phyloP scores from a whole-genome alignment of 768 basidiomycete genomes.

The Fomitopsis pulvina region DNA sequence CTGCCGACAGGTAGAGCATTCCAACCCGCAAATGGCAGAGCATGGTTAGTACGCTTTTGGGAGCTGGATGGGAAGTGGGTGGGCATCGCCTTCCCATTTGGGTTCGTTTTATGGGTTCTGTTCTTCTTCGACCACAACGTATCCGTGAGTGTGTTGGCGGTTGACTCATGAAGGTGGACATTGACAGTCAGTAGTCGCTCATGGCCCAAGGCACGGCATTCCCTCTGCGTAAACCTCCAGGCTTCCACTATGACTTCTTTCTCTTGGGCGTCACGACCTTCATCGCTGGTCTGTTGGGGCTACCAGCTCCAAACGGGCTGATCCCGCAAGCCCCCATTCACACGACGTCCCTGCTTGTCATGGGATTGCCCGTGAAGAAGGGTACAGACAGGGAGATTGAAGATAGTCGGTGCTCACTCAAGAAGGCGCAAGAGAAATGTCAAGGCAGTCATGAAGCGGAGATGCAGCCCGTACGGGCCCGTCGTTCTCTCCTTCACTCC shows the following conservation, averaged over 20 bases:
- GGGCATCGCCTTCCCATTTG: conserved; percentile 84
- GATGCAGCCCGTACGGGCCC: conserved; percentile 1
- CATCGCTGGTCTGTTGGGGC: conserved; percentile 76
- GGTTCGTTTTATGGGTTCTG: conserved; percentile 79
- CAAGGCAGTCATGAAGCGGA: not conserved
- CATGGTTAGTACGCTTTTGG: conserved; percentile 90
- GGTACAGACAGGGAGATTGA: conserved; percentile 32
- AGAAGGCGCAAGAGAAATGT: conserved; percentile 5
- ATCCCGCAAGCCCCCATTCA: conserved; percentile 93
- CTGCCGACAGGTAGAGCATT: conserved; percentile 68
- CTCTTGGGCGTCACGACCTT: conserved; percentile 87
- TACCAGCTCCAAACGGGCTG: conserved; percentile 83
- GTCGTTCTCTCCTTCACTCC: conserved; percentile 2
- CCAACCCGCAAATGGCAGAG: conserved; percentile 59
- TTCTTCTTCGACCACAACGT: conserved; percentile 97
- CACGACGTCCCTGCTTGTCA: conserved; percentile 71
- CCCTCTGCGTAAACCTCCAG: conserved; percentile 85
- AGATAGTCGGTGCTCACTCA: conserved; percentile 13
- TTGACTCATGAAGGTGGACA: not conserved
- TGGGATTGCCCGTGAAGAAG: conserved; percentile 40
- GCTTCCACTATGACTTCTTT: conserved; percentile 87
- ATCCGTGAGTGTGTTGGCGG: conserved; percentile 48
- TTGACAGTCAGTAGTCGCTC: conserved; percentile 48
- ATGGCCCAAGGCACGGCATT: conserved; percentile 90
- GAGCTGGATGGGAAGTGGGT: conserved; percentile 84